phyloP scores from a whole-genome alignment of 768 basidiomycete species.

The Butyriboletus loyo region DNA sequence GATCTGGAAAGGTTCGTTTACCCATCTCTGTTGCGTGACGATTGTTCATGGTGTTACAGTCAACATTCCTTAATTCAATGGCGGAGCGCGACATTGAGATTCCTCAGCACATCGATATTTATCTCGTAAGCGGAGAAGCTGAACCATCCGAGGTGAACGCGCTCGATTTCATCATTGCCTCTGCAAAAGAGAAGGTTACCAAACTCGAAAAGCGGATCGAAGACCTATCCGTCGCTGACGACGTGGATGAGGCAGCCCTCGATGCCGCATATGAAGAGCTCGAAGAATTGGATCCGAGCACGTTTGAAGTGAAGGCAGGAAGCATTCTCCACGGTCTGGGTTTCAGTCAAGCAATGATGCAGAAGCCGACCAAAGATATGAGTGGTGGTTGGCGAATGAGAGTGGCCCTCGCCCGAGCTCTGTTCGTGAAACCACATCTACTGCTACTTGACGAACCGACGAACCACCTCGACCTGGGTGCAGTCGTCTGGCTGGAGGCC shows the following conservation, averaged over 20 bases:
- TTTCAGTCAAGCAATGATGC: constrained; percentile 90
- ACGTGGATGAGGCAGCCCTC: constrained; percentile 83
- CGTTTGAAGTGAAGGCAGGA: constrained; percentile 94
- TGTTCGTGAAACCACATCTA: constrained; percentile 96
- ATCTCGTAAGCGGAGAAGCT: constrained; percentile 93
- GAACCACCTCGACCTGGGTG: constrained; percentile 93
- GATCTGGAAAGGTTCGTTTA: constrained; percentile 87
- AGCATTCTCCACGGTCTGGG: constrained; percentile 98
- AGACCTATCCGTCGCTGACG: constrained; percentile 85
- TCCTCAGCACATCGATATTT: constrained; percentile 94
- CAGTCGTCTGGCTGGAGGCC: constrained; percentile 98
- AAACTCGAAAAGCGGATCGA: constrained; percentile 92
- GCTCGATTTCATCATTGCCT: constrained; percentile 94
- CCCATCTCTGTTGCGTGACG: constrained; percentile 7
- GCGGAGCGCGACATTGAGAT: constrained; percentile 95
- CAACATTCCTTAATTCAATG: constrained; percentile 93
- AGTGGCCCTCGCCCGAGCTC: constrained; percentile 91
- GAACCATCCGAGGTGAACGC: constrained; percentile 95
- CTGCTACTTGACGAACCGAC: constrained; percentile 92
- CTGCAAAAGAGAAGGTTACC: constrained; percentile 90
- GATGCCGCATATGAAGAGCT: constrained; percentile 92
- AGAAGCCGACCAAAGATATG: constrained; percentile 97
- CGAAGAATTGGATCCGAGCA: constrained; percentile 93
- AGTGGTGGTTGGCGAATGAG: constrained; percentile 99
- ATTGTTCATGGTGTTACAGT: constrained; percentile 44